Conservation (phyloP, 2,329 filamentous ascomycete genomes). For the Cephalotrichum gorgonifer region DNA sequence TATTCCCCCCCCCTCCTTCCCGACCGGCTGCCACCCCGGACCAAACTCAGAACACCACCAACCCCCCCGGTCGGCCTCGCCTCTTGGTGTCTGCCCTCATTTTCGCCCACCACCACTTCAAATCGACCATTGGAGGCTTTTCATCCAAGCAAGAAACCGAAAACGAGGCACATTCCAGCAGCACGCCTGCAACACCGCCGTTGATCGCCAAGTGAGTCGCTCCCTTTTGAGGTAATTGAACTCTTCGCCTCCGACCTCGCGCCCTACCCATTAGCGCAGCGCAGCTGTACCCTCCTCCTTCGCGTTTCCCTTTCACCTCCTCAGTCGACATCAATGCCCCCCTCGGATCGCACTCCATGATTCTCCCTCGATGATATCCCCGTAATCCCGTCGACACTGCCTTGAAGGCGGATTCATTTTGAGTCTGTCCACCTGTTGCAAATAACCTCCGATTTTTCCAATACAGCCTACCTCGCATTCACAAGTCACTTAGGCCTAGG, state of each 20-base stretch:
- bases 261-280: not conserved
- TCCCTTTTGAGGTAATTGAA: not conserved
- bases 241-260: not conserved
- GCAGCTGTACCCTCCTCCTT: not conserved
- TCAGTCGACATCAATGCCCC: not conserved
- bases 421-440: too few species aligned
- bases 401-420: too few species aligned
- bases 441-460: too few species aligned
- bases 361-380: too few species aligned
- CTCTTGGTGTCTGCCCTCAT: not conserved
- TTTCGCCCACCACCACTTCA: not conserved
- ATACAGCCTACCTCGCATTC: too few species aligned
- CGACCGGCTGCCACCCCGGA: not conserved
- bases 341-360: too few species aligned
- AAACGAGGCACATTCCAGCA: not conserved
- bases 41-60: not conserved
- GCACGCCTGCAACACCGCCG: too few species aligned
- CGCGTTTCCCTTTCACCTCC: not conserved
- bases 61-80: not conserved
- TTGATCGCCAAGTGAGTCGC: constrained; percentile 6
- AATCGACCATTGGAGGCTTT: not conserved
- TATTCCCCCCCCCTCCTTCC: not conserved
- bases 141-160: not conserved
- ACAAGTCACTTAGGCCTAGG: too few species aligned
- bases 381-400: too few species aligned